Evolutionary conservation across 75 land plant species (phyloP).

Genomic region (Azolla pinnata): DNA sequence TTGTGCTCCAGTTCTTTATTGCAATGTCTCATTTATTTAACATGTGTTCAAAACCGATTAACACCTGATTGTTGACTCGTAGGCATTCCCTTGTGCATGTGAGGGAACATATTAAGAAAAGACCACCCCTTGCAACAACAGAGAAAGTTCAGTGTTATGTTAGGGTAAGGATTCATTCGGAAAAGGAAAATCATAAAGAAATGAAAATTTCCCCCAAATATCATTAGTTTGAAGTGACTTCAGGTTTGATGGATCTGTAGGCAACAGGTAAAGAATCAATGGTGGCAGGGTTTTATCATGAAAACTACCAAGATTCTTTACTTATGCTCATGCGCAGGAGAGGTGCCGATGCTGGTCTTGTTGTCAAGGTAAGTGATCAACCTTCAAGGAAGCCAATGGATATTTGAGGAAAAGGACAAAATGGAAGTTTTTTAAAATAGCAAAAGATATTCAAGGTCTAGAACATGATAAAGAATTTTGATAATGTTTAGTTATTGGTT

Average conservation of each 20-base stretch:
- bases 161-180: constrained; percentile 31
- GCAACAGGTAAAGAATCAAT: constrained; percentile 73
- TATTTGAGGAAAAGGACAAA: no score
- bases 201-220: no score
- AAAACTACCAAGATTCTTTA: constrained; percentile 73
- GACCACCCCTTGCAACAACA: constrained; percentile 94
- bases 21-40: no score
- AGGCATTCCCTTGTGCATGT: constrained; percentile 35
- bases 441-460: no score
- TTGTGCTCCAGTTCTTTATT: no score
- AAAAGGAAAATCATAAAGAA: not conserved
- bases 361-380: constrained; percentile 93
- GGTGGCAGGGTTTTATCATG: constrained; percentile 93
- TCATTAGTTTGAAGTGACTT: not conserved
- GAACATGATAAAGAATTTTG: no score
- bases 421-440: no score
- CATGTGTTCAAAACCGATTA: no score
- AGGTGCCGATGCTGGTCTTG: constrained; percentile 87
- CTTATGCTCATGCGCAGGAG: constrained; percentile 96
- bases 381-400: no score
- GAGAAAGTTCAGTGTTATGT: constrained; percentile 97
- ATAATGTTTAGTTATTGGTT: not conserved
- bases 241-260: constrained; percentile 19
- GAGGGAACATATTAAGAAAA: constrained; percentile 96
- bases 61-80: not conserved